Percentiles rank a stretch among this genome's conserved stretches.
Evolutionary conservation across 2,329 filamentous ascomycete genomes (phyloP).

Genomic region (Trichophyton verrucosum): DNA sequence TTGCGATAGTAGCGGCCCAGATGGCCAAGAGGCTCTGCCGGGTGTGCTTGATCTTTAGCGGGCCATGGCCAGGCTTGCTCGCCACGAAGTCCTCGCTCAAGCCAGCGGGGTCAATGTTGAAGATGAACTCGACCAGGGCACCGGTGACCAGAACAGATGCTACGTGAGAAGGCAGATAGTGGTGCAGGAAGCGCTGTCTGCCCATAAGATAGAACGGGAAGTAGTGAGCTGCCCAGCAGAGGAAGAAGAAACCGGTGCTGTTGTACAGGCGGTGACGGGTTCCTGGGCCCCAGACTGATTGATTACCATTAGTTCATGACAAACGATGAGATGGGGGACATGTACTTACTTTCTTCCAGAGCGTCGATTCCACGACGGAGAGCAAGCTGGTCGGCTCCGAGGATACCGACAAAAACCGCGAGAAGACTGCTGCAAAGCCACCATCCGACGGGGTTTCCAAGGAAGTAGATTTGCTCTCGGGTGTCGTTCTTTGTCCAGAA

Average conservation of each 20-base stretch:
- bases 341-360: constrained; percentile 75
- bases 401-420: constrained; percentile 83
- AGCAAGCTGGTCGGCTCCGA: constrained; percentile 86
- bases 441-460: constrained; percentile 94
- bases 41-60: constrained; percentile 57
- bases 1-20: constrained; percentile 65
- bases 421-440: constrained; percentile 88
- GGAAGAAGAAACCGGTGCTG: constrained; percentile 97
- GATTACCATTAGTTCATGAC: background rate
- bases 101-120: constrained; percentile 68
- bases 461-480: constrained; percentile 93
- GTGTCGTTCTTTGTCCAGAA: constrained; percentile 99
- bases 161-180: constrained; percentile 90
- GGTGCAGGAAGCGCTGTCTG: constrained; percentile 92
- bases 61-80: constrained; percentile 24
- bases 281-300: constrained; percentile 43
- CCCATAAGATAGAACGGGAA: constrained; percentile 98
- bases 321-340: background rate
- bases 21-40: constrained; percentile 62
- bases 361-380: constrained; percentile 87
- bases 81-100: constrained; percentile 18
- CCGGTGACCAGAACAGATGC: constrained; percentile 84
- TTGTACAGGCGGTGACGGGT: constrained; percentile 93
- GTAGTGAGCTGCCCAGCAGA: constrained; percentile 95
- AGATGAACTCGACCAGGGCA: constrained; percentile 87